Evolutionary conservation across 768 basidiomycete species (phyloP), one percentile per base, ranked within the genome.

Genomic region (Mycena epipterygia): DNA sequence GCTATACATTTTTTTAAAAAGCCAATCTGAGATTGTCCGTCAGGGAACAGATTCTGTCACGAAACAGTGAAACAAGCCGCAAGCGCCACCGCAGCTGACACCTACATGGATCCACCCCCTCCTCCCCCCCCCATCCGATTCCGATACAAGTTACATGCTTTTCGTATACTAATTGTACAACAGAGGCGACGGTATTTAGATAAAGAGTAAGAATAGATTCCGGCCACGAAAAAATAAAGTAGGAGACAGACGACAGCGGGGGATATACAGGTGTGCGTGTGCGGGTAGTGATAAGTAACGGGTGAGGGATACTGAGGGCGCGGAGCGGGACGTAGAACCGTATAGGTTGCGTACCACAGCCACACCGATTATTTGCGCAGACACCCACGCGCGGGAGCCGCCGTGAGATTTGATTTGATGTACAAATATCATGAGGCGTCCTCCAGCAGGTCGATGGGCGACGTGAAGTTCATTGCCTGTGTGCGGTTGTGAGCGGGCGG

Each of bases 381-480:
- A 33, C 27, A 58, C 25, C 14, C 59, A 46, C 19, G 21, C 49
- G 37, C 23, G 35, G 35, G 33, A 57, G 35, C 13, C 48, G 14
- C 27, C 2, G 37, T 17, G n/a, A 23, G 64, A 56, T 29, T 23
- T n/a, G 25, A 16, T 14, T 2, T 25, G 14, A 37, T 39, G n/a
- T 1, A 30, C 17, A 3, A 16, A 13, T 23, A 41, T 70, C 64
- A 70, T 61, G 69, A 70, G 33, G 29, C 44, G 39, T 65, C 70
- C 46, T 70, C 69, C 44, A 41, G 41, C 35, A 70, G 41, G 37
- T 71, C 86, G 69, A 87, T 84, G 16, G 85, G 84, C 27, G 85
- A 85, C 33, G 82, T 85, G 68, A 84, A 87, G 63, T 82, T 80
- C 59, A 85, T 74, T 25, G 85, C 78, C 86, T 87, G 37, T 53